These are phyloP conservation scores for Diaporthe helianthi DNA, from an alignment of 2,329 filamentous ascomycete species.

Conservation along the genomic window DNA sequence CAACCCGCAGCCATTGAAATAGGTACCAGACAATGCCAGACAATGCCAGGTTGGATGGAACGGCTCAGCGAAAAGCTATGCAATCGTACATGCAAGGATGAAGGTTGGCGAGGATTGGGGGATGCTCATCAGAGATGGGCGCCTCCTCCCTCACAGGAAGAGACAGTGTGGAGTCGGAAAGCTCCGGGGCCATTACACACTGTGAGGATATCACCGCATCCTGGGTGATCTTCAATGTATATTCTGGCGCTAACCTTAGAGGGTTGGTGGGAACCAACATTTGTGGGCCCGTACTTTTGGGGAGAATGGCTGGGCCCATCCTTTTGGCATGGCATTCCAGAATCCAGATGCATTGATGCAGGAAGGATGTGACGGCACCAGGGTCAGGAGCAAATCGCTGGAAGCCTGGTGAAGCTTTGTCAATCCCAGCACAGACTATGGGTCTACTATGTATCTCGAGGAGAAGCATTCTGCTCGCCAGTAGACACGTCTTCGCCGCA, in stretches of 20 bases:
- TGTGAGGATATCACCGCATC: constrained; percentile 12
- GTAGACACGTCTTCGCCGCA: constrained; percentile 3
- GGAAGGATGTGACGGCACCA: constrained; percentile 26
- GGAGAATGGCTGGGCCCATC: constrained; percentile 31
- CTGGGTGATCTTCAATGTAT: constrained; percentile 27
- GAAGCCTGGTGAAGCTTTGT: constrained; percentile 22
- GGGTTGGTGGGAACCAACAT: constrained; percentile 22
- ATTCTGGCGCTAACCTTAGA: constrained; percentile 30
- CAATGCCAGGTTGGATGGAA: background rate
- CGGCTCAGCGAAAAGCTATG: constrained; percentile 9
- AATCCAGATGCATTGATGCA: constrained; percentile 31
- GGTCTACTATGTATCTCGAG: constrained; percentile 2
- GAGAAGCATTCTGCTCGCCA: background rate
- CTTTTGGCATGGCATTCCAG: constrained; percentile 32
- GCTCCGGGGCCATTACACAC: background rate
- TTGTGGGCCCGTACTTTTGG: constrained; percentile 33
- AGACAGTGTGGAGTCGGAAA: background rate
- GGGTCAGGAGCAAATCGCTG: constrained; percentile 27
- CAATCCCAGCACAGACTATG: constrained; percentile 27
- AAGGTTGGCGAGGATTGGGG: constrained; percentile 23
- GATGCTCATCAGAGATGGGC: constrained; percentile 24
- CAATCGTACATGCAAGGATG: constrained; percentile 22
- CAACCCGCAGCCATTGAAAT: background rate
- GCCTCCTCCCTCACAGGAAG: background rate
- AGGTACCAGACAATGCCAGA: background rate